Percentiles rank a stretch among this genome's conserved stretches.
Evolutionary conservation across 768 basidiomycete genomes (phyloP).

Genomic region (Kwoniella bestiolae): DNA sequence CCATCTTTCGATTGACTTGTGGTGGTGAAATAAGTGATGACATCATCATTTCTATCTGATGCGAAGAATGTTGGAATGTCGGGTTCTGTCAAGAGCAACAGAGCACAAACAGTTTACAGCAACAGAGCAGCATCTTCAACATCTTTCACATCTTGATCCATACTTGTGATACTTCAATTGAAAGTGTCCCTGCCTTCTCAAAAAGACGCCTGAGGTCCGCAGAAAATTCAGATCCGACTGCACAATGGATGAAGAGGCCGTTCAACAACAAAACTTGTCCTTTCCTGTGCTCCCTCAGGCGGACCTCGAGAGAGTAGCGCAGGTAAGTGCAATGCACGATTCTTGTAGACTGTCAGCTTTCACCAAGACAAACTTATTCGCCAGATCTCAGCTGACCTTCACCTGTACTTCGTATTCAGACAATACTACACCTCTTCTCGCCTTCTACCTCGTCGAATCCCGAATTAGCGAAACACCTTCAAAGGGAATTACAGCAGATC

Average conservation of each 20-base stretch:
- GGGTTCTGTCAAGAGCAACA: background rate
- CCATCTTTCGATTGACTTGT: background rate
- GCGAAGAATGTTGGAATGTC: slow-evolving; percentile 7
- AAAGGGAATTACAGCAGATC: slow-evolving; percentile 48
- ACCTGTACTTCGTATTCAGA: slow-evolving; percentile 24
- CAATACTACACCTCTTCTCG: slow-evolving; percentile 49
- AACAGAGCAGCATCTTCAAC: background rate
- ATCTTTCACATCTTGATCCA: too few species aligned
- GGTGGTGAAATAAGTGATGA: slow-evolving; percentile 14
- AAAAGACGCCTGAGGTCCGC: too few species aligned
- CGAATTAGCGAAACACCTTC: slow-evolving; percentile 43
- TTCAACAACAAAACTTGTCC: slow-evolving; percentile 7
- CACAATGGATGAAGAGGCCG: slow-evolving; percentile 5
- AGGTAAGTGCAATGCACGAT: slow-evolving; percentile 22
- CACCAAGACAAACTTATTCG: background rate
- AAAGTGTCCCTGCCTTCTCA: too few species aligned
- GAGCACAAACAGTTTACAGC: background rate
- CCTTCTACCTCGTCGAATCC: slow-evolving; percentile 45
- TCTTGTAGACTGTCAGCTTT: too few species aligned
- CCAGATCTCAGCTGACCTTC: background rate
- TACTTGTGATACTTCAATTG: too few species aligned
- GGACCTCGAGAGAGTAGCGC: slow-evolving; percentile 47
- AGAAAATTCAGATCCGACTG: too few species aligned
- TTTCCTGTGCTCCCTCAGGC: slow-evolving; percentile 44
- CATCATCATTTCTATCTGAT: slow-evolving; percentile 9